Evolutionary conservation across 352 stramenopile species (phyloP), one percentile per base, ranked within the genome.

Genomic region (Phytophthora palmivora): DNA sequence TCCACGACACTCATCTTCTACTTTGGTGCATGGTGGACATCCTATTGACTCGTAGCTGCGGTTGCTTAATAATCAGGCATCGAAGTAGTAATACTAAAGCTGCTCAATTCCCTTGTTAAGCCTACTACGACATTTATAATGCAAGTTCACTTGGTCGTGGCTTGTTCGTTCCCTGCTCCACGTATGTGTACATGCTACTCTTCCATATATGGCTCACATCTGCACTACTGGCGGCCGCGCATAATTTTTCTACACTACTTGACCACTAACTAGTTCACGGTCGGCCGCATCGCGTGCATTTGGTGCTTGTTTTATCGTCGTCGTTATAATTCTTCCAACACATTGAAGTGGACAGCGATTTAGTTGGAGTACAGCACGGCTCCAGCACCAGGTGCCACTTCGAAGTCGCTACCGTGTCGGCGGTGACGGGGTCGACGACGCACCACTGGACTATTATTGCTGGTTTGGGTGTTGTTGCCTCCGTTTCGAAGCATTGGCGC

Each of bases 181-280:
- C 44, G 49, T 39, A 44, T 24, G 48, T 62, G 38, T 58, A 50
- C 58, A 61, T 70, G 46, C 47, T 72, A 59, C 51, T 60, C 45
- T 5, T 72, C 57, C 63, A 68, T 21, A 67, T 67, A 68, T 33
- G 22, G 43, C 46, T 63, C 48, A 67, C 45, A 63, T 54, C 28
- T 43, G 49, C 34, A 63, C 47, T 66, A 18, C 37, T 55, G 46
- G 26, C 50, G 58, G 57, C 66, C 54, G 66, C 42, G 59, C 56
- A 74, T 61, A 30, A 74, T 58, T 65, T 50, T 63, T 63, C 44
- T 62, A 67, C 60, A 74, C 67, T 50, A 70, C 59, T 70, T 41
- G 28, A 65, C 49, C 39, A 63, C 55, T 44, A 55, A 56, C 51
- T 70, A 58, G 32, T 67, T 72, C 57, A 68, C 63, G 57, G 50